Evolutionary conservation across 306 rosid genomes (phyloP), one percentile per base, ranked within the genome.

Genomic region (Prosopis cineraria): DNA sequence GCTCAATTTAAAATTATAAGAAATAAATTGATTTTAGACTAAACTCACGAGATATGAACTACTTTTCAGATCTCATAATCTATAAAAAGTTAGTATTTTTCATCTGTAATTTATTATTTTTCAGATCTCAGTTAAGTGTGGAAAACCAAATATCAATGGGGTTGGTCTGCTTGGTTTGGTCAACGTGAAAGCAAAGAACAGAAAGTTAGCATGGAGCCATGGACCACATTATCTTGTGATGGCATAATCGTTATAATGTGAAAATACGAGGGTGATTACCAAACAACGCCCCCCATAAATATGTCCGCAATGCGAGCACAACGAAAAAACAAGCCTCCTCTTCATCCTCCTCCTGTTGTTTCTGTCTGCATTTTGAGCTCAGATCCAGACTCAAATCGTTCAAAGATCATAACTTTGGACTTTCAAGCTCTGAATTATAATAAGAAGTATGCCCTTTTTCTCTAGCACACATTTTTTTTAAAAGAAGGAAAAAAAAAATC

Each of bases 181-280:
- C 88, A 84, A 77, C 84, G 81, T 40, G 5, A 74, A 59, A 36
- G 67, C 53, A 60, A 76, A 25, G 37, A 63, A 24, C 39, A 79
- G 63, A 64, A 33, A 33, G 65, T 20, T 45, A 9, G 22, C 10
- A 47, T n/a, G n/a, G n/a, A n/a, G n/a, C n/a, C n/a, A n/a, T n/a
- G 84, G 88, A 55, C 78, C 83, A 39, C 68, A 17, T 72, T 37
- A 30, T 55, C 68, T 76, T 70, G 63, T 25, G 10, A 34, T 41
- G 87, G 89, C 74, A 77, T 43, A 73, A 70, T 63, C 43, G 90
- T 82, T 80, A 89, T 84, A 80, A 78, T 45, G 71, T 9, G 56
- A 37, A 75, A 78, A 48, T 7, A 25, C 2, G 33, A 76, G 89
- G 90, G 84, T 45, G 2, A 22, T 72, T 76, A 5, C 67, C 11